Evolutionary conservation across 2,329 filamentous ascomycete genomes (phyloP), one percentile per base, ranked within the genome.

Genomic region (Penicillium vulpinum): DNA sequence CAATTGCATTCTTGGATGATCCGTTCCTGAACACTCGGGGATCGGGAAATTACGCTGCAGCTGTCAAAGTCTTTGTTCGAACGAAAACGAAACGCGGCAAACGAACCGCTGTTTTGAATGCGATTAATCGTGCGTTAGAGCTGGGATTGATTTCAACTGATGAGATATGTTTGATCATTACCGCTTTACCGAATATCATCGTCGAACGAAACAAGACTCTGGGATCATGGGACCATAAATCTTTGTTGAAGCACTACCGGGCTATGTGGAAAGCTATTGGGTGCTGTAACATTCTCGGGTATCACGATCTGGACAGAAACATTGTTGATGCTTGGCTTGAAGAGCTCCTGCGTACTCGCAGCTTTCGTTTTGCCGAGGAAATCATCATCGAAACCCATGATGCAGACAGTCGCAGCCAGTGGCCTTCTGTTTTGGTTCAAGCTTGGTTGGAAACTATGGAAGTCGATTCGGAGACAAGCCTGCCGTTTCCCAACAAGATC

Each of bases 261-360:
- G 54, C 61, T 3, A 67, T 78, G 58, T 78, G 75, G 74, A 62
- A 68, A 56, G 73, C 73, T 5, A 68, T 78, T 54, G 67, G 69
- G 31, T 60, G 60, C 15, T 77, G 73, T 50, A 67, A 67, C 47
- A 67, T 77, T 21, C 67, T 75, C 29, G 62, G 60, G 15, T 66
- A 73, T 31, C 61, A 57, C 24, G 71, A 77, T 49, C 57, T 78
- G 51, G 66, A 69, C 21, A 54, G 58, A n/a, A 52, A 62, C 3
- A 59, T 70, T 29, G 55, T 74, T 22, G 62, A 70, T 26, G 48
- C 55, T 10, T 77, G 74, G 74, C 61, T 76, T 33, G 57, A 61
- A 9, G 57, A 69, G 29, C 60, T 77, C 24, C 33, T 66, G 38
- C 59, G 58, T 33, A 58, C 55, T 50, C 29, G 54, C 57, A 18